Evolutionary conservation across 2,329 filamentous ascomycete species (phyloP), one percentile per base, ranked within the genome.

Genomic region (Cladosporium sp.): DNA sequence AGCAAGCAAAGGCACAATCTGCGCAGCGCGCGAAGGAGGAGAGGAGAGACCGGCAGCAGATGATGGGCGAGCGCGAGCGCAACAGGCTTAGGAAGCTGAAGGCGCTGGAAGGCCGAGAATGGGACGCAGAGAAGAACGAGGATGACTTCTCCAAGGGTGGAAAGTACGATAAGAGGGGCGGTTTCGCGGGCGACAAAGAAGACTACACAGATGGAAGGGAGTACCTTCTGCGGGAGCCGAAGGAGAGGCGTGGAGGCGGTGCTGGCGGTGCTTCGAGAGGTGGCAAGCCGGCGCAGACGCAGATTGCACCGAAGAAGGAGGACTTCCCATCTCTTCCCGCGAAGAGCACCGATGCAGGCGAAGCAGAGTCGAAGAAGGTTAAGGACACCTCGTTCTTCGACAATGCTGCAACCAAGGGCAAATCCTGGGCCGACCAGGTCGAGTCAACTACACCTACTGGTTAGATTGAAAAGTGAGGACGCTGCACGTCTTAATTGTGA

Each of bases 1-100:
- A 85, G 38, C 78, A 86, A 11, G 84, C 86, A 0, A 83, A 83
- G 26, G 81, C 84, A 70, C 83, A 86, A 57, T 75, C 78, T 18
- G 74, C 76, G 12, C 76, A 79, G 69, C 74, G 75, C 65, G 79
- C 84, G 65, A 82, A 83, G 61, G 80, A 78, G 32, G 83, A 88
- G 70, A 75, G 81, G 32, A 75, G 78, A 65, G 84, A 87, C 66
- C 77, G 86, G 38, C 84, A 84, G 66, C 82, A 83, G 64, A 87
- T 89, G 86, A 86, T 88, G 76, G 82, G 81, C 26, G 87, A 89
- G 76, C 80, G 87, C 24, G 87, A 89, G 75, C 83, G 82, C 72
- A 89, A 89, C 69, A 78, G 87, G 44, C 80, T 81, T 69, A 76
- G 87, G 58, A 89, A 89, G 71, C 75, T 89, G 12, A 83, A 86